Evolutionary conservation across 2,329 filamentous ascomycete genomes (phyloP).

Genomic region (Exophiala lecanii-corni): DNA sequence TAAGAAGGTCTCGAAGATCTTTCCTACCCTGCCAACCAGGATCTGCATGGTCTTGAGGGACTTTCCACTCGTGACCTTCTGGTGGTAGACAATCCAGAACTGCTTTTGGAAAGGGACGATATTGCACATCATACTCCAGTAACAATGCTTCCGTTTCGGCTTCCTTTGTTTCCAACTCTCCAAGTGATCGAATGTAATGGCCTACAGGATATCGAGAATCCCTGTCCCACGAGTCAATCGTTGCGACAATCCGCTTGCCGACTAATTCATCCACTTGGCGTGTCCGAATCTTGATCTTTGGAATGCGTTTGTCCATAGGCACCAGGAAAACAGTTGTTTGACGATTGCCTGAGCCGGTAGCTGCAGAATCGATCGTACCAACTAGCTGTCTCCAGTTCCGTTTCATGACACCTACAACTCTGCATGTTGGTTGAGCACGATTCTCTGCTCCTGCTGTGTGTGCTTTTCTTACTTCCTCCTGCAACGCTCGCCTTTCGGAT

Average conservation of each 20-base stretch:
- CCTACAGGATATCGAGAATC: slow-evolving; percentile 89
- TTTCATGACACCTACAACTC: slow-evolving; percentile 86
- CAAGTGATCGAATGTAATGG: slow-evolving; percentile 88
- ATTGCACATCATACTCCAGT: slow-evolving; percentile 95
- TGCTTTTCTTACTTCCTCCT: slow-evolving; percentile 83
- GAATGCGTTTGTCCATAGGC: slow-evolving; percentile 96
- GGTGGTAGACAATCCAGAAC: slow-evolving; percentile 87
- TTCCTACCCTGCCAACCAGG: slow-evolving; percentile 80
- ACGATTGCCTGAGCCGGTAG: slow-evolving; percentile 75
- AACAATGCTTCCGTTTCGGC: slow-evolving; percentile 93
- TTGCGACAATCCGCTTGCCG: slow-evolving; percentile 86
- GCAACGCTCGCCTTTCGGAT: slow-evolving; percentile 76
- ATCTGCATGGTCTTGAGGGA: slow-evolving; percentile 73
- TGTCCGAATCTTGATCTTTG: slow-evolving; percentile 90
- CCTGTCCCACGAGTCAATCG: slow-evolving; percentile 91
- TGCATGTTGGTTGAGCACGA: slow-evolving; percentile 81
- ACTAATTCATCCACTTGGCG: slow-evolving; percentile 83
- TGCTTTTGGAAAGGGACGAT: slow-evolving; percentile 91
- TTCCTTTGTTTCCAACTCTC: slow-evolving; percentile 93
- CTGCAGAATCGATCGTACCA: slow-evolving; percentile 72
- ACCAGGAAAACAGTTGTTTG: slow-evolving; percentile 93
- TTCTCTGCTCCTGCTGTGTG: slow-evolving; percentile 74
- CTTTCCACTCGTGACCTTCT: slow-evolving; percentile 91
- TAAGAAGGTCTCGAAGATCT: slow-evolving; percentile 78
- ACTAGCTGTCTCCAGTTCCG: slow-evolving; percentile 98